These are phyloP conservation scores for Aspergillus leporis DNA, from an alignment of 495 filamentous ascomycete species.

Conservation along the genomic window DNA sequence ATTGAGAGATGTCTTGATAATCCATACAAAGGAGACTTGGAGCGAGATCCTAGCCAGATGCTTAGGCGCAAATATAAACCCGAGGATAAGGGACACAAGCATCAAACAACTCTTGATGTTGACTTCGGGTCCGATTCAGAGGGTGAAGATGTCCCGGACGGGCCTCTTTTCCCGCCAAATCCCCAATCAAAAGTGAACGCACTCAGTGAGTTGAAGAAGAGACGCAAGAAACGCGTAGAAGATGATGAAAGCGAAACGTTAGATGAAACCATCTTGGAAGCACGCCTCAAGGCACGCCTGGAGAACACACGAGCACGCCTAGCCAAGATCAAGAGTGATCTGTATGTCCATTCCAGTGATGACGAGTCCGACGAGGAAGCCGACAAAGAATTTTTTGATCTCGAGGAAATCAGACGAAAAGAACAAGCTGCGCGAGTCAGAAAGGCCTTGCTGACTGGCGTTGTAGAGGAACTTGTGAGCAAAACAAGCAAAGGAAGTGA, in stretches of 20 bases:
- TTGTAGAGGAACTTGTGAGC: slow-evolving; percentile 44
- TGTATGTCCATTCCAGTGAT: slow-evolving; percentile 77
- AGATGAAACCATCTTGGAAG: slow-evolving; percentile 52
- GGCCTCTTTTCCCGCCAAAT: slow-evolving; percentile 68
- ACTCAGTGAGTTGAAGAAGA: slow-evolving; percentile 53
- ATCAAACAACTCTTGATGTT: slow-evolving; percentile 35
- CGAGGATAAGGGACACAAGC: slow-evolving; percentile 40
- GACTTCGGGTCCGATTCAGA: slow-evolving; percentile 65
- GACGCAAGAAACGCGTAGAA: slow-evolving; percentile 48
- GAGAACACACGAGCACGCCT: slow-evolving; percentile 62
- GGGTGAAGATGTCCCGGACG: slow-evolving; percentile 57
- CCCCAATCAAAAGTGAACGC: slow-evolving; percentile 46
- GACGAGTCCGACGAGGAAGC: slow-evolving; percentile 74
- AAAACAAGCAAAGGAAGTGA: slow-evolving; percentile 26
- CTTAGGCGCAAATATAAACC: slow-evolving; percentile 67
- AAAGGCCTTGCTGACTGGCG: slow-evolving; percentile 54
- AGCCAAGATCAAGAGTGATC: slow-evolving; percentile 76
- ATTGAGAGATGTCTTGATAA: slow-evolving; percentile 73
- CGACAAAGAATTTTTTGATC: slow-evolving; percentile 67
- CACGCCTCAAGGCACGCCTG: slow-evolving; percentile 52
- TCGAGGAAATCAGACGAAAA: slow-evolving; percentile 60
- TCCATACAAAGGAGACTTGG: slow-evolving; percentile 63
- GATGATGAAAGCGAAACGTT: slow-evolving; percentile 41
- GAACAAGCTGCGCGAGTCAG: slow-evolving; percentile 49
- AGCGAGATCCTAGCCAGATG: slow-evolving; percentile 68